These are phyloP conservation scores for Fusarium circinatum DNA, from an alignment of 2,329 filamentous ascomycete species.

Conservation along the genomic window DNA sequence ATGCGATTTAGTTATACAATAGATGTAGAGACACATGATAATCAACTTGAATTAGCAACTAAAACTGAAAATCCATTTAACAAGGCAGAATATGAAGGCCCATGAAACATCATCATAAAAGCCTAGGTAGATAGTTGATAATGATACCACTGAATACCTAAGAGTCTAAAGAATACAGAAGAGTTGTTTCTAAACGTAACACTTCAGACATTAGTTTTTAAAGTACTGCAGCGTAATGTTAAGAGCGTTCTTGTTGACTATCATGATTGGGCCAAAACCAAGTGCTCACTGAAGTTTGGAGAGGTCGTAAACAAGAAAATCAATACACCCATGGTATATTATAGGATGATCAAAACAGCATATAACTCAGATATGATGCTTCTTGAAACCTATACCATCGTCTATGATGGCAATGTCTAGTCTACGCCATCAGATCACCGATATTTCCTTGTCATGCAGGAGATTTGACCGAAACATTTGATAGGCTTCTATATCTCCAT, in stretches of 20 bases:
- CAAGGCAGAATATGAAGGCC: too few species aligned
- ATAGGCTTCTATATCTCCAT: background rate
- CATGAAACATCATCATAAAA: too few species aligned
- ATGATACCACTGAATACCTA: too few species aligned
- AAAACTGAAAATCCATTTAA: background rate
- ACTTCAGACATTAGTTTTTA: too few species aligned
- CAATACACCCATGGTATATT: too few species aligned
- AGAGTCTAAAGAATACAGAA: too few species aligned
- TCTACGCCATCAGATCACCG: background rate
- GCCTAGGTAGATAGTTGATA: too few species aligned
- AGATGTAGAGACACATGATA: background rate
- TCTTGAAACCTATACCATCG: background rate
- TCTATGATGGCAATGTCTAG: background rate
- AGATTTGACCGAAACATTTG: background rate
- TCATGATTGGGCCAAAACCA: background rate
- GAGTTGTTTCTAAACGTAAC: too few species aligned
- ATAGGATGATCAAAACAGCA: background rate
- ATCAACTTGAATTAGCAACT: accelerated
- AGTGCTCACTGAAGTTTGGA: background rate
- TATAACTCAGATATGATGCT: background rate
- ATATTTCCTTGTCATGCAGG: background rate
- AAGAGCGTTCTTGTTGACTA: too few species aligned
- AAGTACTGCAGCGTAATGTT: too few species aligned
- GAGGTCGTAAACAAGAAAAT: background rate
- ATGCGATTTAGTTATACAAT: background rate